phyloP scores from a whole-genome alignment of 2,329 filamentous ascomycete genomes.

The Calonectria crousiana region DNA sequence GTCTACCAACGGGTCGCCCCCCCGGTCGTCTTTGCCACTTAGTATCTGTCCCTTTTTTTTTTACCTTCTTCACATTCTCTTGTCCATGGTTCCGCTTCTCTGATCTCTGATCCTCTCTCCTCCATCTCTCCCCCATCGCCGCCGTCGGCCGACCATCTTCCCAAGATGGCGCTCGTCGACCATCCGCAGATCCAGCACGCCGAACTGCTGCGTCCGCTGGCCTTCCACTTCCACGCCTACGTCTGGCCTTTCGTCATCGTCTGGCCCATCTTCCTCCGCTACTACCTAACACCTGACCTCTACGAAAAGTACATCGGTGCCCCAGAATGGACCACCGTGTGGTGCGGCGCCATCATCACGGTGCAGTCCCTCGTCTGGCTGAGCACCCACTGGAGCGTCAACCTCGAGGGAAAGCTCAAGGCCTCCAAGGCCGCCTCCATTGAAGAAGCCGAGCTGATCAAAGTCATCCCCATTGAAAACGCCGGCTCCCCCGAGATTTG shows the following conservation, averaged over 20 bases:
- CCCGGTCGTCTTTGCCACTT: slow-evolving; percentile 6
- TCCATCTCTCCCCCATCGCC: slow-evolving; percentile 3
- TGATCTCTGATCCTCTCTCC: slow-evolving; percentile 11
- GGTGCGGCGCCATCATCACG: slow-evolving; percentile 88
- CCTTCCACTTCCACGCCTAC: slow-evolving; percentile 85
- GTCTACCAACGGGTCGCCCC: slow-evolving; percentile 9
- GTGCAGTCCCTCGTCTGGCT: slow-evolving; percentile 91
- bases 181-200: slow-evolving; percentile 90
- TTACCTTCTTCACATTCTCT: not conserved
- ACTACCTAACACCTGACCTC: slow-evolving; percentile 84
- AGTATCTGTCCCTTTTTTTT: not conserved
- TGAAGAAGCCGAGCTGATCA: slow-evolving; percentile 85
- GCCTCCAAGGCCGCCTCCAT: slow-evolving; percentile 77
- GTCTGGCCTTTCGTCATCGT: slow-evolving; percentile 92
- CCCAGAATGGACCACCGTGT: slow-evolving; percentile 99
- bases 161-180: slow-evolving; percentile 83
- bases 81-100: slow-evolving; percentile 19
- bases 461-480: slow-evolving; percentile 90
- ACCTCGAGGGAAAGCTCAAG: slow-evolving; percentile 85
- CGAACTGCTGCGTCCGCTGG: slow-evolving; percentile 88
- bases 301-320: slow-evolving; percentile 93
- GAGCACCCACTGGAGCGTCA: slow-evolving; percentile 97
- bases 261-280: slow-evolving; percentile 92
- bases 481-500: slow-evolving; percentile 92
- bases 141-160: slow-evolving; percentile 24